Conservation (phyloP, 78 protist species). For the Planoprotostelium fungivorum region DNA sequence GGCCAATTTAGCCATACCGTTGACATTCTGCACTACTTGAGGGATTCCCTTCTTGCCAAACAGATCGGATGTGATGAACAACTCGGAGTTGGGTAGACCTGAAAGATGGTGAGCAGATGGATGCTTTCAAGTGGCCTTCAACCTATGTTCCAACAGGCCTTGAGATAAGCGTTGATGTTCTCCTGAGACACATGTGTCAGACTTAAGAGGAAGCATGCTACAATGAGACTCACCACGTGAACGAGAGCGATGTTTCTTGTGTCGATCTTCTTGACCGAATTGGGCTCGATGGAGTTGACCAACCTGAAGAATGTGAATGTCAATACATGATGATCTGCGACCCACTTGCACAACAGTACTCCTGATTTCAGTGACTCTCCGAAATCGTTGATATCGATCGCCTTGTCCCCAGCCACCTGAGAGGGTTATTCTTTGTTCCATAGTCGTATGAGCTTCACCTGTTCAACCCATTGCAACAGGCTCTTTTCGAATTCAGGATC, state of each 20-base stretch:
- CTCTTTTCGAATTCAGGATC: conserved; percentile 28
- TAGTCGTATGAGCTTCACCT: background rate
- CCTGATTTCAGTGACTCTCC: background rate
- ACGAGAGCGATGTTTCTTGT: conserved; percentile 19
- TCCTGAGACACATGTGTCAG: background rate
- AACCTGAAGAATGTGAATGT: conserved; percentile 30
- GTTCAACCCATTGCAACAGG: conserved; percentile 26
- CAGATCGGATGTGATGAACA: conserved; percentile 30
- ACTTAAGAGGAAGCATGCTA: background rate
- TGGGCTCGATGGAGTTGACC: conserved; percentile 26
- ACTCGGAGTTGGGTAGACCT: conserved; percentile 21
- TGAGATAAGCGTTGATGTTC: conserved; percentile 34
- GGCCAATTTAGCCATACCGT: background rate
- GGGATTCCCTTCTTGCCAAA: background rate
- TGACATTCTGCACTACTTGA: background rate
- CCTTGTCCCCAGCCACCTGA: background rate
- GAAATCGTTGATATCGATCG: background rate
- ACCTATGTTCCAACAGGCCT: conserved; percentile 66
- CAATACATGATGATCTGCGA: background rate
- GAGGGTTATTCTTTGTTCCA: background rate
- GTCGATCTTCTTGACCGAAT: conserved; percentile 28
- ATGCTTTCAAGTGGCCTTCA: too few relatives aligned
- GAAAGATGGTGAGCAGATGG: too few relatives aligned
- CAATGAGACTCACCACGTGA: conserved; percentile 9
- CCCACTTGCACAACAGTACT: background rate